phyloP scores from a whole-genome alignment of 352 stramenopile species.

The Phytophthora citricola region DNA sequence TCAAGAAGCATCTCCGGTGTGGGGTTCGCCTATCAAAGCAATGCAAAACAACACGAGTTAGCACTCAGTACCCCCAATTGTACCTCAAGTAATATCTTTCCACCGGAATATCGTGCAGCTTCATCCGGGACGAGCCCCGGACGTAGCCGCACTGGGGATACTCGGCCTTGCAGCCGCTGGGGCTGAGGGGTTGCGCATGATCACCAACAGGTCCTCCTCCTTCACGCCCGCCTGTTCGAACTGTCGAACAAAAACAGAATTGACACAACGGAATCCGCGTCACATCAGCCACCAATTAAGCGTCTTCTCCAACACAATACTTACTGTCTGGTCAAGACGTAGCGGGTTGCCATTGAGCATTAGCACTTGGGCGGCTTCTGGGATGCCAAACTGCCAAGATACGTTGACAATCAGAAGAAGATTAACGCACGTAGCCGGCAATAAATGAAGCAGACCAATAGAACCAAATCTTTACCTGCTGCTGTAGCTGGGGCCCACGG shows the following conservation, averaged over 20 bases:
- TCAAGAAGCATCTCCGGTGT: conserved; percentile 81
- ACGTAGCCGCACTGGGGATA: conserved; percentile 26
- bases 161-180: conserved; percentile 17
- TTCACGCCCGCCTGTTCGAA: conserved; percentile 78
- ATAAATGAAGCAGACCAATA: not conserved
- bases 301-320: conserved; percentile 1
- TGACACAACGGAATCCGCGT: conserved; percentile 5
- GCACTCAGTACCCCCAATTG: too few relatives aligned
- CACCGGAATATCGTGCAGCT: conserved; percentile 82
- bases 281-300: conserved; percentile 3
- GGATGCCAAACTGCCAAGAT: conserved; percentile 68
- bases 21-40: conserved; percentile 43
- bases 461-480: conserved; percentile 42
- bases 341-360: conserved; percentile 70
- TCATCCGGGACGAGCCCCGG: conserved; percentile 70
- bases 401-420: conserved; percentile 1
- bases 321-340: conserved; percentile 60
- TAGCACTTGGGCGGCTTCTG: conserved; percentile 57
- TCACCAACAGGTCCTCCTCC: conserved; percentile 75
- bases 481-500: conserved; percentile 54
- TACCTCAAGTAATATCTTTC: conserved; percentile 2
- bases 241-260: conserved; percentile 32
- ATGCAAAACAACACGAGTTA: not conserved
- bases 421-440: not conserved
- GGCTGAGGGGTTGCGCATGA: conserved; percentile 52